A percentile compares a stretch with the other conserved stretches of the same genome.
phyloP scores from a whole-genome alignment of 768 basidiomycete species.

The Pleurotus citrinopileatus region DNA sequence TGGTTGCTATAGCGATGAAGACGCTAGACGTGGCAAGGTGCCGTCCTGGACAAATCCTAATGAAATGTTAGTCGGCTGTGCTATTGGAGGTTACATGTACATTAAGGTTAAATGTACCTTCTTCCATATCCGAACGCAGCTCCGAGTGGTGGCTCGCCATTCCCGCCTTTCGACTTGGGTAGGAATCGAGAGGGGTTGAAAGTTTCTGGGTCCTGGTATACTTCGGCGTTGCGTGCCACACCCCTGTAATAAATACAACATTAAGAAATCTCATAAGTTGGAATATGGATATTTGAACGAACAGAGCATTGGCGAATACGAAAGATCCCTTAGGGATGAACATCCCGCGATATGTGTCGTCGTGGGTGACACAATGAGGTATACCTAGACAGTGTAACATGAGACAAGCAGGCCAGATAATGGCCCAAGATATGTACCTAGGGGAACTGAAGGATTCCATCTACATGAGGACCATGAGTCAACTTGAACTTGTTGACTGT shows the following conservation, averaged over 20 bases:
- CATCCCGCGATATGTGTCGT: constrained; percentile 46
- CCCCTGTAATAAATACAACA: constrained; percentile 21
- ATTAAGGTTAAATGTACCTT: constrained; percentile 28
- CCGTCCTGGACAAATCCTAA: constrained; percentile 45
- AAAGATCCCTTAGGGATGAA: constrained; percentile 44
- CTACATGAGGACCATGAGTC: neutral
- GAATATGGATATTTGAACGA: neutral
- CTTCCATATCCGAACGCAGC: constrained; percentile 60
- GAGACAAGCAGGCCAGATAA: neutral
- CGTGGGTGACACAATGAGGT: constrained; percentile 49
- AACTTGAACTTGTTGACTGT: neutral
- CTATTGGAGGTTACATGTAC: neutral
- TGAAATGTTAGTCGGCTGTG: neutral
- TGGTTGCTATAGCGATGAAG: constrained; percentile 41
- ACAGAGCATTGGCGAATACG: constrained; percentile 32
- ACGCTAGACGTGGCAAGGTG: constrained; percentile 46
- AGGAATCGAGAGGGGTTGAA: constrained; percentile 52
- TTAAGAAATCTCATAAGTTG: neutral
- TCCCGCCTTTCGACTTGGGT: constrained; percentile 21
- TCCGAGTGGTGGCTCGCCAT: constrained; percentile 42
- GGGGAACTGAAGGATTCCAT: neutral
- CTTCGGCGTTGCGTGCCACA: constrained; percentile 19
- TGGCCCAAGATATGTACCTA: neutral
- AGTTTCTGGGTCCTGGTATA: constrained; percentile 37
- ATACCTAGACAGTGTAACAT: constrained; percentile 21